A percentile compares a stretch with the other conserved stretches of the same genome.
phyloP scores from a whole-genome alignment of 176 grass and related monocot genomes.

The Musa schizocarpa region DNA sequence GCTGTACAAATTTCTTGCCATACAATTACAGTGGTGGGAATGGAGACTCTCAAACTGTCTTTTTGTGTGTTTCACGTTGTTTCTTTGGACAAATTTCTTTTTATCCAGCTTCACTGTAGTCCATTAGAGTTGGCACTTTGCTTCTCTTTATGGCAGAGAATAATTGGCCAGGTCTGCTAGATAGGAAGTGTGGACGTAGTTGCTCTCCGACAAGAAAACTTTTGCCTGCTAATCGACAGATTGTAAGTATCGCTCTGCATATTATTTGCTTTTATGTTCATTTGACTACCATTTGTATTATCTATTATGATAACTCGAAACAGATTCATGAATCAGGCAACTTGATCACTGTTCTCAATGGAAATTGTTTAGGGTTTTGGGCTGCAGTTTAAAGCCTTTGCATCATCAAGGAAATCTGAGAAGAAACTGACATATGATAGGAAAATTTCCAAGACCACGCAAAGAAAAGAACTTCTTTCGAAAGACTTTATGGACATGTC shows the following conservation, averaged over 20 bases:
- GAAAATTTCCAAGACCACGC: constrained; percentile 20
- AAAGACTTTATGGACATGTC: background rate
- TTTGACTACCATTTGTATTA: background rate
- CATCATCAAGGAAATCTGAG: constrained; percentile 32
- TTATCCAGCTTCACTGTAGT: background rate
- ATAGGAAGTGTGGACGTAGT: background rate
- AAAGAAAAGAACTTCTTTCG: constrained; percentile 17
- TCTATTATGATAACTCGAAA: background rate
- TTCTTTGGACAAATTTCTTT: background rate
- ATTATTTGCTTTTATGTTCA: background rate
- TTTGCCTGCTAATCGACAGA: background rate
- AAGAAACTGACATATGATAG: constrained; percentile 27
- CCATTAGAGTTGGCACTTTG: background rate
- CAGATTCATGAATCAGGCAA: background rate
- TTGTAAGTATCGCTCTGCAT: background rate
- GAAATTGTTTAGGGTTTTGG: background rate
- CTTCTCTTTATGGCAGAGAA: background rate
- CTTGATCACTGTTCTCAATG: background rate
- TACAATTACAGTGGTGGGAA: background rate
- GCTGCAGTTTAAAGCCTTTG: constrained; percentile 31
- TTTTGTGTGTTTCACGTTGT: background rate
- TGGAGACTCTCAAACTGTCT: too few species aligned
- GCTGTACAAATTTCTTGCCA: background rate
- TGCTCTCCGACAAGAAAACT: background rate
- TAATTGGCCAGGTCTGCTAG: background rate